phyloP scores from a whole-genome alignment of 176 grass and related monocot genomes.

The Pontederia paniculata region DNA sequence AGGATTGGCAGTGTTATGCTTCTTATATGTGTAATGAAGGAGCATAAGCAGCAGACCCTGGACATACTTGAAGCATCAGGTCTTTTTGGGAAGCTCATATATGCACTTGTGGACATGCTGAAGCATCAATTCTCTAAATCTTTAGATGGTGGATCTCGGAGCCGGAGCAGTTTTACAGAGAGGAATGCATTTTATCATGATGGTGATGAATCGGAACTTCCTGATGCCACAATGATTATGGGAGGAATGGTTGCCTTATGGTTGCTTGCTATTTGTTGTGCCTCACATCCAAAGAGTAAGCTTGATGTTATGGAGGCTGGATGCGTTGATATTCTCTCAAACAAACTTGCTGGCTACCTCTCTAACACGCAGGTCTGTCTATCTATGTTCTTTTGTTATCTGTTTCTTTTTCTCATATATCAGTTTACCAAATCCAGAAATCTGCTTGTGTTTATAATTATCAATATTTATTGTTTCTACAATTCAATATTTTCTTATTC shows the following conservation, averaged over 20 bases:
- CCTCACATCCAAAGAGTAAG: conserved; percentile 45
- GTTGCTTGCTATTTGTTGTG: conserved; percentile 79
- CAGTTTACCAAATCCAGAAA: background rate
- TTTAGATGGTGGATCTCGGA: conserved; percentile 63
- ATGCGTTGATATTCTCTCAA: conserved; percentile 56
- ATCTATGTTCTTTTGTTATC: background rate
- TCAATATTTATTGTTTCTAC: too few species aligned
- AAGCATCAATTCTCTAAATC: conserved; percentile 43
- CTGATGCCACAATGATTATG: conserved; percentile 45
- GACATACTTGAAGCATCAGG: conserved; percentile 53
- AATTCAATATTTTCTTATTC: too few species aligned
- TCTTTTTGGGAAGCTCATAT: conserved; percentile 49
- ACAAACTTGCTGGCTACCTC: conserved; percentile 62
- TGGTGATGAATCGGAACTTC: conserved; percentile 39
- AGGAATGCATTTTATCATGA: conserved; percentile 45
- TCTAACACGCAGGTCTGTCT: conserved; percentile 50
- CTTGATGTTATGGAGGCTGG: conserved; percentile 65
- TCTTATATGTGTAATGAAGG: conserved; percentile 70
- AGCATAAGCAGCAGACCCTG: conserved; percentile 43
- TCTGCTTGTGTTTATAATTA: too few species aligned
- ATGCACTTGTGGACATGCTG: conserved; percentile 68
- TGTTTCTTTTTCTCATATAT: conserved; percentile 2
- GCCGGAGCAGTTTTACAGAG: conserved; percentile 28
- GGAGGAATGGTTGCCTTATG: conserved; percentile 67
- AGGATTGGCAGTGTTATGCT: conserved; percentile 54